Conservation (phyloP, 2,329 filamentous ascomycete species). For the Podosphaera xanthii region DNA sequence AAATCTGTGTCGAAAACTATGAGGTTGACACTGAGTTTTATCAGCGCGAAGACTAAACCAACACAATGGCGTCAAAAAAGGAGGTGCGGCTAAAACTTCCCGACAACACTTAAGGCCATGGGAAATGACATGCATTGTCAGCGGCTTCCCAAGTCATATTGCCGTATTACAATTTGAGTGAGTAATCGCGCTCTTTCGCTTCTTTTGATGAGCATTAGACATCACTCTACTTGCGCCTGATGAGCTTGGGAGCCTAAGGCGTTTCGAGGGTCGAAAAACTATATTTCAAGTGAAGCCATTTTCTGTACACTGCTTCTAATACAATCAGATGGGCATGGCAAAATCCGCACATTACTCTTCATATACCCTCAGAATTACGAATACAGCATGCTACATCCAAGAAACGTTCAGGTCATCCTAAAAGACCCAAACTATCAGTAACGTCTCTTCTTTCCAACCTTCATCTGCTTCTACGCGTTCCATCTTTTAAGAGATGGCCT, state of each 20-base stretch:
- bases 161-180: constrained; percentile 89
- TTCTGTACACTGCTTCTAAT: neutral
- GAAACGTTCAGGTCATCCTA: constrained; percentile 31
- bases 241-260: no score
- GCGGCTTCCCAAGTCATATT: constrained; percentile 69
- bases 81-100: constrained; percentile 61
- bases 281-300: neutral
- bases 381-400: constrained; percentile 27
- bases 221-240: no score
- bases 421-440: constrained; percentile 35
- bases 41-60: constrained; percentile 54
- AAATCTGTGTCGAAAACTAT: neutral
- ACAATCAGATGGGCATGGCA: constrained; percentile 64
- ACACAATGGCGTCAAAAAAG: constrained; percentile 68
- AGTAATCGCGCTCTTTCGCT: constrained; percentile 13
- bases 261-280: no score
- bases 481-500: constrained; percentile 67
- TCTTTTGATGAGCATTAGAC: neutral
- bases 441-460: constrained; percentile 55
- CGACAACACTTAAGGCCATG: constrained; percentile 50
- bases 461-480: constrained; percentile 54
- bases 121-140: constrained; percentile 74
- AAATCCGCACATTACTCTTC: constrained; percentile 58
- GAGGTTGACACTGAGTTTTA: constrained; percentile 3
- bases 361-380: constrained; percentile 45